Base-by-base conservation (phyloP, 208 protist species). In the Trypanosoma grayi region DNA sequence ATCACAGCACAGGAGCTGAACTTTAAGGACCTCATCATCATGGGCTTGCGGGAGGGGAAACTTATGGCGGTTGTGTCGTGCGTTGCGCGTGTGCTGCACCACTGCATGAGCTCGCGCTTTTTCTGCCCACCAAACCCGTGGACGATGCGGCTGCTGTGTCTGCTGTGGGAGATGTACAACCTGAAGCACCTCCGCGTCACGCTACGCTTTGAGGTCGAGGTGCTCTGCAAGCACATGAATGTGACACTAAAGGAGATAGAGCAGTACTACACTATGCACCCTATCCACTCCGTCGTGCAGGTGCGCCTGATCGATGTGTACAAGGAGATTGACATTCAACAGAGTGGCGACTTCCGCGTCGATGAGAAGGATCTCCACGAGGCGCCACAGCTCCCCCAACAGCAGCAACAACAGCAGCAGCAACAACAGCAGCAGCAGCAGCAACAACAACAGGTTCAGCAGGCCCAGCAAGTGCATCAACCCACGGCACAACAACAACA, bases 101-200 rank as follows among this genome's bases (percentile, higher is more conserved):
- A 81, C 68, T 92, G 83, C 69, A 66, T 76, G 50, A 77, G 77
- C 40, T 97, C 90, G n/a, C 85, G 77, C 48, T 98, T 99, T 39
- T 99, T 99, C 79, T 79, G 70, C 60, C 91, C 86, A 31, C 98
- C 97, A 22, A 99, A 99, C 81, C 98, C 98, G 27, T 99, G 98
- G 98, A 88, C 98, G 16, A 98, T 98, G 93, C 92, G 87, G 31
- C 84, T 98, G 41, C 56, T 99, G 36, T 77, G 73, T 48, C 62
- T 98, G 22, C 60, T 98, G 36, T 83, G 87, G 34, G 98, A 99
- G 74, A 85, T 99, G 61, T 98, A 99, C 75, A 73, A 87, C 27
- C 69, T 99, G 6, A 83, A 79, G 13, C 84, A 98, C 57, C 81
- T 99, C 10, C 97, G 97, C 51, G 74, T 99, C 20, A 99, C 98